Base-by-base conservation (phyloP, 163 green algal genomes). In the Picocystis sp. region DNA sequence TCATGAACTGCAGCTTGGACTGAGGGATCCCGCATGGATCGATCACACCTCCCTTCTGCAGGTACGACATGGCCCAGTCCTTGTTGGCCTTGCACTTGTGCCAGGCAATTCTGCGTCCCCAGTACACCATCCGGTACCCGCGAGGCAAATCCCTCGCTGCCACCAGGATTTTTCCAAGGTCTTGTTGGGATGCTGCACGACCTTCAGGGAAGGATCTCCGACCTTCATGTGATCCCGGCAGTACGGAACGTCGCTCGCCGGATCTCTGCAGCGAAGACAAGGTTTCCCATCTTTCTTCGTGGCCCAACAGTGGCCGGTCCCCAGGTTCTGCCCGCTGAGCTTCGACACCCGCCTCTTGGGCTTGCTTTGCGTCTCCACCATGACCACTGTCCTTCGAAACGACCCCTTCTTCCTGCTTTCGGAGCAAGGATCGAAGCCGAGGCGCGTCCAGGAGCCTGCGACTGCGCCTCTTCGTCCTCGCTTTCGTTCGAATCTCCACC, bases 111-210 rank as follows among this genome's bases (percentile, higher is more conserved):
- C 59, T 42, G 22, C 38, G 47, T 15, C 59, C 59, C 53, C 46
- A 62, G 25, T 54, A 66, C 24, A 61, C 59, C 14, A 53, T 48
- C 14, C 47, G 57, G 46, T 67, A 67, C 2, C 48, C 47, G 25
- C 50, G 47, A 2, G 59, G 59, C 14, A 66, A 13, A 25, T 66
- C 59, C 22, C 17, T n/a, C 1, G 19, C 57, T 9, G 59, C 59
- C 21, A 66, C 46, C 13, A 61, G 23, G 10, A 61, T 57, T 22
- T 52, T 56, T 6, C 53, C 53, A 19, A 44, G 25, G 42, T 44
- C 2, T 43, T 21, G 34, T 23, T 38, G 9, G 59, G 59, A 50
- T 66, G 59, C 22, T 52, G 42, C 12, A 56, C 14, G 6, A 43
- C 41, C 14, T 22, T 17, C 25, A 66, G 38, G 25, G 59, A 53